Evolutionary conservation across 805 yeast genomes (phyloP), one percentile per base, ranked within the genome.

Genomic region (Saturnispora ahearnii): DNA sequence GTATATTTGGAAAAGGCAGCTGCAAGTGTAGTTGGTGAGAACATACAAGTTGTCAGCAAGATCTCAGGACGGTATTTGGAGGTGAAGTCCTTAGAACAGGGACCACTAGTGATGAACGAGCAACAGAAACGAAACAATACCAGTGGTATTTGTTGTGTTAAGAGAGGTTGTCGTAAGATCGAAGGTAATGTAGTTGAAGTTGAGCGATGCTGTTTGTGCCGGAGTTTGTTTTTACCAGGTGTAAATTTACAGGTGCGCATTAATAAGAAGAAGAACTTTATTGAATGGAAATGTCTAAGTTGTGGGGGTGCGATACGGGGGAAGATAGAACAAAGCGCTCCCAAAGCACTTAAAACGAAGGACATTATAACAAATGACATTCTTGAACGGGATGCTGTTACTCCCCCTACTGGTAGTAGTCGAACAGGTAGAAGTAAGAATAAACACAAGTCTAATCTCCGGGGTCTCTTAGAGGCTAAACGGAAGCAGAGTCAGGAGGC

Each of bases 221-320:
- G 45, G 34, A 43, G 44, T 32, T 40, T 53, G 15, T 43, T 52
- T 15, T 37, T 57, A 10, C 51, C 57, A 13, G 59, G 58, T 1
- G 13, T 55, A 3, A 56, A 48, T 15, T 13, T 54, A 15, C 22
- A 37, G 22, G 51, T 56, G 12, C 33, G 59, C n/a, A 62, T 21
- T 8, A 40, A 34, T 30, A 51, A 45, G 26, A 29, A 47, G 15
- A 26, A 13, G 32, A 26, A n/a, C 45, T 51, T 37, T 37, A 32
- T 38, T 36, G 36, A 31, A 13, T 47, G 50, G 50, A 41, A 13
- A 29, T 47, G 50, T 34, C 21, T 32, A 15, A 34, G 18, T 24
- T 47, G 50, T 30, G 37, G 36, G 30, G 45, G 37, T 24, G 36
- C 13, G 26, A 46, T 41, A 48, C 43, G 34, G 48, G 55, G 21